Percentiles rank a stretch among this genome's conserved stretches.
These are phyloP conservation scores for Candida dendrica DNA, from an alignment of 805 yeast species.

Conservation along the genomic window DNA sequence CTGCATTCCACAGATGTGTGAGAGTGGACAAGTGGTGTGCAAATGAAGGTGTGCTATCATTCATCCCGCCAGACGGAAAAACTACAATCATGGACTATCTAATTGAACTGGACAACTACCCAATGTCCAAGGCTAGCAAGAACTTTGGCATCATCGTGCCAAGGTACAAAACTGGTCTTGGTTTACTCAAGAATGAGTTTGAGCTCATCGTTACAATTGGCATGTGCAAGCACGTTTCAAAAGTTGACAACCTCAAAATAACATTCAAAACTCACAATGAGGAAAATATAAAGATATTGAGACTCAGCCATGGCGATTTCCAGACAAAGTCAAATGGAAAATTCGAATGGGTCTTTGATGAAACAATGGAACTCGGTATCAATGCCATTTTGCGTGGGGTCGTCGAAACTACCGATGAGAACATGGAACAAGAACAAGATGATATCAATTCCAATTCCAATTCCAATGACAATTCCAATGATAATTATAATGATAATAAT, in stretches of 20 bases:
- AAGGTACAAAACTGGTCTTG: slow-evolving; percentile 25
- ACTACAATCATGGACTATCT: slow-evolving; percentile 57
- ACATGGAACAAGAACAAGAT: slow-evolving; percentile 13
- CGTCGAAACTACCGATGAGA: slow-evolving; percentile 24
- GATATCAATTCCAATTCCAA: too few relatives aligned
- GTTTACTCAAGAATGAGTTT: slow-evolving; percentile 30
- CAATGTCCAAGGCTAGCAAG: slow-evolving; percentile 9
- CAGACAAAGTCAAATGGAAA: slow-evolving; percentile 41
- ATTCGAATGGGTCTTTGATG: slow-evolving; percentile 67
- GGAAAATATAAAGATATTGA: slow-evolving; percentile 41
- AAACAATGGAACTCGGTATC: slow-evolving; percentile 52
- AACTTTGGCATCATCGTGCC: slow-evolving; percentile 22
- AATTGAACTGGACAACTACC: slow-evolving; percentile 37
- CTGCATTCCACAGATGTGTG: slow-evolving; percentile 69
- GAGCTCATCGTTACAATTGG: slow-evolving; percentile 25
- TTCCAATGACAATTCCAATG: too few relatives aligned
- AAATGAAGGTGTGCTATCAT: slow-evolving; percentile 43
- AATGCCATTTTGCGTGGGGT: slow-evolving; percentile 63
- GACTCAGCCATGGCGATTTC: slow-evolving; percentile 77
- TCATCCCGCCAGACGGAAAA: slow-evolving; percentile 86
- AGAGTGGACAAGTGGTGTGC: slow-evolving; percentile 43
- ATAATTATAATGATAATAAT: too few relatives aligned
- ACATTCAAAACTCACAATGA: slow-evolving; percentile 25
- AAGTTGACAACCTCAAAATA: slow-evolving; percentile 40
- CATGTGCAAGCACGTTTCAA: slow-evolving; percentile 36